Evolutionary conservation across 148 eudicot genomes (phyloP), one percentile per base, ranked within the genome.

Genomic region (Euryodendron excelsum): DNA sequence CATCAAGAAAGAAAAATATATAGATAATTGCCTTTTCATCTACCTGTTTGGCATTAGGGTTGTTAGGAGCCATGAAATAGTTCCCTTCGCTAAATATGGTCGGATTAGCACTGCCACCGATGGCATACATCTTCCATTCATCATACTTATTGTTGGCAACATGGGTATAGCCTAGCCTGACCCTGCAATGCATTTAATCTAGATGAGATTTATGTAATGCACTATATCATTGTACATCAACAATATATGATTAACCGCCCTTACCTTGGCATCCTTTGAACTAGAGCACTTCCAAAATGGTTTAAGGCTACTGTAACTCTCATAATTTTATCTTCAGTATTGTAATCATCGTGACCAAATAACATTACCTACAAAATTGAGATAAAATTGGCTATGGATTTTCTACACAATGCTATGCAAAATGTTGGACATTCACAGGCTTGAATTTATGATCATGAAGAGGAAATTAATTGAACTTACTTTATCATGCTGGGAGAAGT

Each of bases 81-180:
- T 88, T 88, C 33, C 91, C 89, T 82, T 88, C 87, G 64, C 91
- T 86, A 44, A 80, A 50, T 64, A 86, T 88, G 30, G 92, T 89
- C 34, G 92, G 95, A 28, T 81, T 62, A 1, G 90, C 90, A 80
- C 95, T 91, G 28, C 95, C 92, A 30, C 92, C 93, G 13, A 89
- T 86, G 0, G 91, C 92, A 55, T 89, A 91, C 89, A 86, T 88
- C 33, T 72, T 30, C 93, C 91, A 91, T 15, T 80, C 83, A 3
- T 81, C 86, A 71, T 89, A 91, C 78, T 80, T 79, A 82, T 91
- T 91, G 66, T 88, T 89, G 2, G 90, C 91, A 48, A 89, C 88
- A 65, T 89, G 95, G 34, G 85, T 80, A 76, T 83, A 75, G 31
- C 88, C 86, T 25, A 80, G 85, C 76, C 88, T 80, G 18, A 82